Base-by-base conservation (phyloP, 2,329 filamentous ascomycete genomes). In the Trichoderma sp. region DNA sequence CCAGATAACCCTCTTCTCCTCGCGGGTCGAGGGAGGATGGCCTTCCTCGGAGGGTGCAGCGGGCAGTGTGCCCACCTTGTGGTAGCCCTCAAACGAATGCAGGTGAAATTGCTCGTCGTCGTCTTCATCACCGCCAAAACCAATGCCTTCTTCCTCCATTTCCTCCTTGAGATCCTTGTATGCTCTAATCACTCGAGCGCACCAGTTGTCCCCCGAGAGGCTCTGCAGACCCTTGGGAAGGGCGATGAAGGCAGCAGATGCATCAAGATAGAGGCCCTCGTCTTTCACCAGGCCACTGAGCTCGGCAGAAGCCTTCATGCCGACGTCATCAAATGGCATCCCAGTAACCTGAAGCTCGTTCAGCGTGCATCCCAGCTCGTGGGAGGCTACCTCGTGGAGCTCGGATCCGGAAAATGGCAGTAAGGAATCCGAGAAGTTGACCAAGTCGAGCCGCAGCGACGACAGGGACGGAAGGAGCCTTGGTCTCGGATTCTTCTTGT, bases 341-440 rank as follows among this genome's bases (percentile, higher is more conserved):
- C 83, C 83, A 0, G 83, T 85, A 24, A 85, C 70, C 54, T 82
- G 77, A 47, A 85, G 74, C 70, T 85, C 83, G 65, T 85, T 81
- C 7, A 86, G 71, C 3, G 78, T 82, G 67, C 81, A 83, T 3
- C 81, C 82, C 4, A 85, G 76, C 67, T 85, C 82, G 66, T 85
- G 82, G 17, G 80, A 81, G 3, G 82, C 79, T n/a, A 84, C 73
- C 56, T 83, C 79, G 69, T 85, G 83, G 17, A 85, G 75, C 52
- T 82, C 80, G 3, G 77, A 73, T 1, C 79, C 81, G 1, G 81
- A 79, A 62, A 77, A 80, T 2, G 78, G 77, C 41, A 84, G 72
- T 30, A 80, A 75, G 2, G 79, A 74, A 43, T 81, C 78, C 2
- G 79, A 78, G 54, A 85, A 86, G 68, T 85, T 85, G 69, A 85